A percentile compares a stretch with the other conserved stretches of the same genome.
phyloP scores from a whole-genome alignment of 352 stramenopile species.

The Chrysophaeum taylorii region DNA sequence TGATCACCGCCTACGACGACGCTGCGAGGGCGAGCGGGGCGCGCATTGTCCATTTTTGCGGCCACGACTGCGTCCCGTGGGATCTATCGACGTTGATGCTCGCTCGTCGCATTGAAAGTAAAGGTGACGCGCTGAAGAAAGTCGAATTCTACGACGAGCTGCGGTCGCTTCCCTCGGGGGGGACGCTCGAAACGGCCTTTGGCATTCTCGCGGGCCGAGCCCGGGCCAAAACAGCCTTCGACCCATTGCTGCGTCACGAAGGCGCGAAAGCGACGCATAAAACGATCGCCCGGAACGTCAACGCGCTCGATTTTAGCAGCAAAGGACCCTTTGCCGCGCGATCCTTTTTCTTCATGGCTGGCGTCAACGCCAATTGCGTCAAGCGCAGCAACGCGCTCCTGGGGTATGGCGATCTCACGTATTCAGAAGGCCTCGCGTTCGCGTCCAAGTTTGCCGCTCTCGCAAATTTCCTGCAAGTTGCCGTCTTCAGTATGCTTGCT shows the following conservation, averaged over 20 bases:
- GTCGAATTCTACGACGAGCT: conserved; percentile 60
- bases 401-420: conserved; percentile 56
- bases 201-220: conserved; percentile 19
- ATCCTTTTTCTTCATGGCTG: conserved; percentile 54
- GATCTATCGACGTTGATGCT: conserved; percentile 47
- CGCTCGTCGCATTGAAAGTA: conserved; percentile 47
- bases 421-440: conserved; percentile 49
- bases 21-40: conserved; percentile 52
- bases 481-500: conserved; percentile 40
- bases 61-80: conserved; percentile 55
- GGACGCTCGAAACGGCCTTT: conserved; percentile 38
- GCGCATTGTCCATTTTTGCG: conserved; percentile 68
- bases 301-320: not conserved
- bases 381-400: conserved; percentile 56
- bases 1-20: conserved; percentile 54
- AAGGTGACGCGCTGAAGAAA: conserved; percentile 37
- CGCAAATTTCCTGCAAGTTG: conserved; percentile 33
- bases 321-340: not conserved
- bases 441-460: conserved; percentile 44
- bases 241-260: conserved; percentile 18
- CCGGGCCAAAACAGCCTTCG: conserved; percentile 16
- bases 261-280: not conserved
- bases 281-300: not conserved
- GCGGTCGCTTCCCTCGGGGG: conserved; percentile 31
- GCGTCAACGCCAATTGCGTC: conserved; percentile 64